Conservation (phyloP, 805 yeast genomes). For the Metschnikowia aberdeeniae region DNA sequence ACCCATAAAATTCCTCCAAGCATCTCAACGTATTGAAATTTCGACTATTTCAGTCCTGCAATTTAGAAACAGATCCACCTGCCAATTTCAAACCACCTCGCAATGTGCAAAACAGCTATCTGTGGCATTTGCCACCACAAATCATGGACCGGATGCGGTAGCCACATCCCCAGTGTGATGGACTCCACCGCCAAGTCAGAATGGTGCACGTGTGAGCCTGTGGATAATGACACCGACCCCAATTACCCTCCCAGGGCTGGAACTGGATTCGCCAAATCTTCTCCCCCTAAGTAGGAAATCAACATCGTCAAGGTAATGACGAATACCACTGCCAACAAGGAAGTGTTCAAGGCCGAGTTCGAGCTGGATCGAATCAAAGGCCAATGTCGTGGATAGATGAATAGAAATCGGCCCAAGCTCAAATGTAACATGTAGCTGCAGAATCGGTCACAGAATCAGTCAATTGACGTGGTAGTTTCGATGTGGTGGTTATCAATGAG, state of each 20-base stretch:
- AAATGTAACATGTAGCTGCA: too few relatives aligned
- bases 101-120: conserved; percentile 35
- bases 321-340: background rate
- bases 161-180: conserved; percentile 55
- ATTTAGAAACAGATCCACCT: background rate
- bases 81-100: background rate
- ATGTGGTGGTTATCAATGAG: too few relatives aligned
- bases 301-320: background rate
- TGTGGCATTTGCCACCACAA: conserved; percentile 45
- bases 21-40: too few relatives aligned
- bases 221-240: conserved; percentile 35
- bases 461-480: too few relatives aligned
- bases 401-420: too few relatives aligned
- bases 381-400: too few relatives aligned
- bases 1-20: too few relatives aligned
- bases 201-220: conserved; percentile 55
- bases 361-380: too few relatives aligned
- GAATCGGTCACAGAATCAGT: too few relatives aligned
- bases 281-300: background rate
- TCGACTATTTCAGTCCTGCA: too few relatives aligned
- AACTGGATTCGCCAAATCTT: conserved; percentile 47
- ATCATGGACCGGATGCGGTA: conserved; percentile 64
- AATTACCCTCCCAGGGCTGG: conserved; percentile 58
- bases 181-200: conserved; percentile 41
- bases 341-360: background rate